Base-by-base conservation (phyloP, 148 eudicot genomes). In the Chenopodium suecicum region DNA sequence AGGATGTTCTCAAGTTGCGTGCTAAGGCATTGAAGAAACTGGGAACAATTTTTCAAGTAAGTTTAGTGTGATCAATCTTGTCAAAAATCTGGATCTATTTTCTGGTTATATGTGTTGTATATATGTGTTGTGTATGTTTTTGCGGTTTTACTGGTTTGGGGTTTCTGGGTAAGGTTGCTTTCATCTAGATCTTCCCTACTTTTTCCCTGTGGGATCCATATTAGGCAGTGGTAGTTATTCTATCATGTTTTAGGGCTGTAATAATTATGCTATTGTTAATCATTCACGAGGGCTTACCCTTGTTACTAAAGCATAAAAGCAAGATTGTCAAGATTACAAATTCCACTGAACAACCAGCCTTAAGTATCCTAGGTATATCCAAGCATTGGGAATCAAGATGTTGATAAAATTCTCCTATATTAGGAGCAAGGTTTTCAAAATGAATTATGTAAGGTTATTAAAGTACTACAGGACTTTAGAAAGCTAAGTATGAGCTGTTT, bases 11-110 rank as follows among this genome's bases (percentile, higher is more conserved):
- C 72, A 89, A 84, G 87, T 73, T 52, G 75, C 91, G 97, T 74
- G 98, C 98, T 13, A 90, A 79, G 82, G 97, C 89, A 70, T 87
- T 95, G 92, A 90, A 86, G 84, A 95, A 93, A 87, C 97, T 95
- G 50, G 98, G 98, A 74, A 87, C 87, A 25, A 89, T 95, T 78
- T 93, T 95, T 79, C 98, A 90, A 84, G 98, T 93, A 90, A 88
- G 90, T 84, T 34, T 32, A 46, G 65, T 50, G 64, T 80, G 67
- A 62, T 80, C 13, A 34, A 56, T 58, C 76, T 34, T 71, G 37
- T 54, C 25, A 29, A 63, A 34, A 22, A 78, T n/a, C n/a, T 46
- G 64, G 17, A 25, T 44, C 62, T 12, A 62, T 62, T 32, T 65
- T 27, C 27, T 79, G 29, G 25, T 12, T 83, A 13, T 34, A 70